Evolutionary conservation across 306 rosid species (phyloP).

Genomic region (Bauhinia variegata): DNA sequence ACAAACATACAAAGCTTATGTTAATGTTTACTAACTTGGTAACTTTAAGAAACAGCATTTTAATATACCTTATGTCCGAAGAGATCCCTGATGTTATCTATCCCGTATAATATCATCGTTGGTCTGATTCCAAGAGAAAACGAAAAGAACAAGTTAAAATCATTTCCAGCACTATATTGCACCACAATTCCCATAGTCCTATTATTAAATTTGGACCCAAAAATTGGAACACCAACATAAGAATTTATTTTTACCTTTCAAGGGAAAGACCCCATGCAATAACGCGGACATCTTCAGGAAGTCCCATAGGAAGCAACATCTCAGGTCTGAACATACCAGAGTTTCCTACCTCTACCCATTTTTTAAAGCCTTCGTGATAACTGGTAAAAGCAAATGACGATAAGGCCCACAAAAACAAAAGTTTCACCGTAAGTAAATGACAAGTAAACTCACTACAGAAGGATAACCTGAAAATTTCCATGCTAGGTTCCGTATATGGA

Average conservation of each 20-base stretch:
- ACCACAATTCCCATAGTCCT: too few species aligned
- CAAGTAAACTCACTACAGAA: constrained; percentile 22
- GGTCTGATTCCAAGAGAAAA: constrained; percentile 61
- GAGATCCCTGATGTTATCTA: constrained; percentile 92
- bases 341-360: constrained; percentile 95
- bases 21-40: neutral
- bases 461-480: constrained; percentile 92
- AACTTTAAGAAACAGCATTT: neutral
- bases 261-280: constrained; percentile 99
- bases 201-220: too few species aligned
- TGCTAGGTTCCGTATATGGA: constrained; percentile 97
- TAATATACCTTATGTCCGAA: constrained; percentile 88
- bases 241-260: constrained; percentile 73
- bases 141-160: constrained; percentile 17
- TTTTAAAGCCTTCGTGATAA: constrained; percentile 87
- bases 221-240: too few species aligned
- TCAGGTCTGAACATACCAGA: constrained; percentile 99
- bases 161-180: too few species aligned
- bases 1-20: neutral
- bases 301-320: constrained; percentile 97
- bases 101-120: constrained; percentile 87
- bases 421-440: constrained; percentile 12
- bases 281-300: constrained; percentile 93
- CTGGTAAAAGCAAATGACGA: constrained; percentile 42
- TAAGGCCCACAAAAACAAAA: too few species aligned